A percentile compares a stretch with the other conserved stretches of the same genome.
These are phyloP conservation scores for Austroboletus novae-zelandiae DNA, from an alignment of 1,284 basidiomycete species.

Conservation along the genomic window DNA sequence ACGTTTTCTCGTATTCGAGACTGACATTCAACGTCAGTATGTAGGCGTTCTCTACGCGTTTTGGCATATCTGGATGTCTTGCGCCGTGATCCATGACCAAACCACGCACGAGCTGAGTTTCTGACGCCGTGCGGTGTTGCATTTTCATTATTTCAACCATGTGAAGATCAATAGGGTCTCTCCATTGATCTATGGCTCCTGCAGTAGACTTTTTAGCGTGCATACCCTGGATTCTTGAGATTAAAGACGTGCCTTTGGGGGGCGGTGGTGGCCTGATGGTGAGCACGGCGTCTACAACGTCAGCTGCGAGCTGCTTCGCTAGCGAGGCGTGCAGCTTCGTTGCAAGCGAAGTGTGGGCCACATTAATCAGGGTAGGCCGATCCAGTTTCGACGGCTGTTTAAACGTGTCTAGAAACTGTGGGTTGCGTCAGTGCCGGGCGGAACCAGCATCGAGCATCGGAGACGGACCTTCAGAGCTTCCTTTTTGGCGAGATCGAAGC, in stretches of 20 bases:
- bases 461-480: slow-evolving; percentile 78
- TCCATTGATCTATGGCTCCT: slow-evolving; percentile 67
- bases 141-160: slow-evolving; percentile 99
- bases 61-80: slow-evolving; percentile 99
- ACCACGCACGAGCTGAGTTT: slow-evolving; percentile 96
- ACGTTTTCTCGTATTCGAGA: slow-evolving; percentile 99
- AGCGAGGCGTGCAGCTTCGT: slow-evolving; percentile 89
- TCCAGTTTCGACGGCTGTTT: slow-evolving; percentile 77
- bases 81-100: slow-evolving; percentile 96
- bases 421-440: slow-evolving; percentile 15
- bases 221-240: slow-evolving; percentile 12
- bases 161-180: slow-evolving; percentile 94
- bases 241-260: slow-evolving; percentile 46
- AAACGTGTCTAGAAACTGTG: slow-evolving; percentile 90
- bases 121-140: slow-evolving; percentile 98
- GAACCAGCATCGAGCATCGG: slow-evolving; percentile 10
- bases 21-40: slow-evolving; percentile 97
- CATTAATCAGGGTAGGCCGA: slow-evolving; percentile 88
- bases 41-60: slow-evolving; percentile 95
- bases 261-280: slow-evolving; percentile 79
- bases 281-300: slow-evolving; percentile 94
- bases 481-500: slow-evolving; percentile 97
- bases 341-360: slow-evolving; percentile 91
- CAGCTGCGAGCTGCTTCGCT: slow-evolving; percentile 87
- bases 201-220: slow-evolving; percentile 24